Evolutionary conservation across 192 early-diverging fungal species (phyloP).

Genomic region (Geranomyces variabilis): DNA sequence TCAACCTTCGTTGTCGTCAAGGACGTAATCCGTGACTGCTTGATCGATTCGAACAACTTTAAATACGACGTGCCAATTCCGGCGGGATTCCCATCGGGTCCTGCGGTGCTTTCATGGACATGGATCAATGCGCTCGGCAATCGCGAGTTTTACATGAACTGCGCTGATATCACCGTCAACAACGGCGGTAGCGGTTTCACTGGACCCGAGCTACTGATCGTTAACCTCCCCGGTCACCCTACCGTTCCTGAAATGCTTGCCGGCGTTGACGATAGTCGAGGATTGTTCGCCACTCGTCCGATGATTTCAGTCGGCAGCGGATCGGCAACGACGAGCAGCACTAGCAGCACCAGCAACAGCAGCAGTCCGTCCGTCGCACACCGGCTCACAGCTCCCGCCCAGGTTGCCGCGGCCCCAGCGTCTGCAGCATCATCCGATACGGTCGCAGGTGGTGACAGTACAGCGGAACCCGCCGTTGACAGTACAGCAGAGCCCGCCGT

Average conservation of each 20-base stretch:
- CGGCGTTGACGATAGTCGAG: neutral
- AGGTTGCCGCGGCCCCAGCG: neutral
- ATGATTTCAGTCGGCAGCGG: neutral
- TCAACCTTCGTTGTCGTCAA: conserved; percentile 68
- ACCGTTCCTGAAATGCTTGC: neutral
- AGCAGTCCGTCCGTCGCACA: neutral
- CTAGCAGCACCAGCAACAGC: neutral
- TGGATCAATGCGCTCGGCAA: conserved; percentile 72
- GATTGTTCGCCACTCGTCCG: neutral
- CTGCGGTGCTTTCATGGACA: conserved; percentile 63
- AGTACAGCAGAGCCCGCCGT: too few species aligned
- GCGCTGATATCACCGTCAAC: conserved; percentile 61
- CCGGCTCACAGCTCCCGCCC: conserved; percentile 2
- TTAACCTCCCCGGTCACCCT: conserved; percentile 22
- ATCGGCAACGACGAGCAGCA: neutral
- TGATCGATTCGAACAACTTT: conserved; percentile 39
- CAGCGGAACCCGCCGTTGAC: too few species aligned
- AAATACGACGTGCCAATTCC: conserved; percentile 58
- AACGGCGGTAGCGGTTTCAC: conserved; percentile 38
- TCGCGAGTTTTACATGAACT: conserved; percentile 71
- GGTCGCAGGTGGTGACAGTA: too few species aligned
- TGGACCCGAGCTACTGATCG: conserved; percentile 41
- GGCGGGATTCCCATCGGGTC: conserved; percentile 49
- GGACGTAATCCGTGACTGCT: conserved; percentile 58
- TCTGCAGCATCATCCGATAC: neutral